phyloP scores from a whole-genome alignment of 768 basidiomycete genomes.

The Amanita rubescens region DNA sequence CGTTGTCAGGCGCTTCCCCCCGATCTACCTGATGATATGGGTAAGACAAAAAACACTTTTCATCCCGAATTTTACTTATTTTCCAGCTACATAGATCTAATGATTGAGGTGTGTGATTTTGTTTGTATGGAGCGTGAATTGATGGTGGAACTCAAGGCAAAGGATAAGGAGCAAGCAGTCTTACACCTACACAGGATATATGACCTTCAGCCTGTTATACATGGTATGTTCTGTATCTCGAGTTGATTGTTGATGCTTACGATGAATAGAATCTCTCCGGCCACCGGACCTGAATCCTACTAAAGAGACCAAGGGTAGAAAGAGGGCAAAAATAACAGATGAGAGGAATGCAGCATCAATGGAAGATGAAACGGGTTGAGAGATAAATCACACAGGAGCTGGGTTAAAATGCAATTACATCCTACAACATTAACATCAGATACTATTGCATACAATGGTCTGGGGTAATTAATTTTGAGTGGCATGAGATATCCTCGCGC shows the following conservation, averaged over 20 bases:
- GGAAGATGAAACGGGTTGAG: no score
- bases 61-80: slow-evolving; percentile 3
- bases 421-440: not conserved
- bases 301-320: slow-evolving; percentile 38
- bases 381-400: not conserved
- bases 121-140: not conserved
- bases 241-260: not conserved
- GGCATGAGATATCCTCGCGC: no score
- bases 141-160: slow-evolving; percentile 36
- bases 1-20: slow-evolving; percentile 63
- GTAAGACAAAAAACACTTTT: slow-evolving; percentile 23
- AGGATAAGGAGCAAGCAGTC: slow-evolving; percentile 92
- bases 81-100: slow-evolving; percentile 50
- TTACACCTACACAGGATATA: slow-evolving; percentile 80
- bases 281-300: slow-evolving; percentile 34
- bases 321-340: slow-evolving; percentile 9
- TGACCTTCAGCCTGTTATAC: slow-evolving; percentile 52
- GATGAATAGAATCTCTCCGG: slow-evolving; percentile 32
- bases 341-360: not conserved
- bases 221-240: slow-evolving; percentile 28
- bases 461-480: not conserved
- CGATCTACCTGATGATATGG: slow-evolving; percentile 63
- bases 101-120: slow-evolving; percentile 63
- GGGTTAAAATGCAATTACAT: not conserved
- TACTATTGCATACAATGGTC: not conserved